A percentile compares a stretch with the other conserved stretches of the same genome.
Evolutionary conservation across 1,284 basidiomycete species (phyloP).

Genomic region (Phylloporus gajari): DNA sequence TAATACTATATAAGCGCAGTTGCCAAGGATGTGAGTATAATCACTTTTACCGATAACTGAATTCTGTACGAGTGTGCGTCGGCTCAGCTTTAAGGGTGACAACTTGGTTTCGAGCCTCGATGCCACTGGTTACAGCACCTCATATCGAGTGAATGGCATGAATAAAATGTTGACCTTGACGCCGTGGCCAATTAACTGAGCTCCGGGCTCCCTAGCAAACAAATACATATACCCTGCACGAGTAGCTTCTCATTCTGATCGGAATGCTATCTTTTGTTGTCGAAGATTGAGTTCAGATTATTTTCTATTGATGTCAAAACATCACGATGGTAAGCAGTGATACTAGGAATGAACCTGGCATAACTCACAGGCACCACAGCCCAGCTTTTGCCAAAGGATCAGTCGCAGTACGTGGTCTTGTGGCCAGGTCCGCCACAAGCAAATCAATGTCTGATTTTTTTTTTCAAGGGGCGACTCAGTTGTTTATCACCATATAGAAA

Average conservation of each 20-base stretch:
- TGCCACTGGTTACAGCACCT: slow-evolving; percentile 2
- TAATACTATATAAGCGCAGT: too few species aligned
- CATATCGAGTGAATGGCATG: neutral
- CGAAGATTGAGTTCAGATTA: neutral
- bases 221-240: neutral
- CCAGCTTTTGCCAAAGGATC: neutral
- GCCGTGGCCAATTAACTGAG: neutral
- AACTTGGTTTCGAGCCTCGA: neutral
- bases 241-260: neutral
- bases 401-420: neutral
- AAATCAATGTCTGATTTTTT: too few species aligned
- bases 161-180: neutral
- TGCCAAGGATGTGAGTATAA: neutral
- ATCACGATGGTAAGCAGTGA: neutral
- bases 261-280: neutral
- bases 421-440: neutral
- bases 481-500: too few species aligned
- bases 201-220: neutral
- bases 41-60: neutral
- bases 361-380: neutral
- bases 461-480: too few species aligned
- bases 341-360: neutral
- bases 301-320: neutral
- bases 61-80: too few species aligned
- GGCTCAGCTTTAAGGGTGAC: neutral